Percentiles rank a stretch among this genome's conserved stretches.
These are phyloP conservation scores for Ceratocystis papillata DNA, from an alignment of 2,329 filamentous ascomycete species.

Conservation along the genomic window DNA sequence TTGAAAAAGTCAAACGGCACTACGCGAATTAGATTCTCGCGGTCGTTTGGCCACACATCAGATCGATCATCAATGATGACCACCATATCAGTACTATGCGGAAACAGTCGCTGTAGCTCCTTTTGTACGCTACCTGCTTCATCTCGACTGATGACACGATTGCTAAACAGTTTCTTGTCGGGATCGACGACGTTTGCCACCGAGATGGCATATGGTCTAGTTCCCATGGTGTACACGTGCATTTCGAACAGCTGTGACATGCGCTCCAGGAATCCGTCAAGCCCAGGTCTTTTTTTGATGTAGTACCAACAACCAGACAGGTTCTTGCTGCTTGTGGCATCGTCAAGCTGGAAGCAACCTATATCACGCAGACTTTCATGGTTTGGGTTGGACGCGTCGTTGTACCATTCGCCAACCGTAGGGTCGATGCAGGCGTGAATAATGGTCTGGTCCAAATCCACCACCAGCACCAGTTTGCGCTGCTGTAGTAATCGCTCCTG, in stretches of 20 bases:
- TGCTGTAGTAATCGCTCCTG: constrained; percentile 71
- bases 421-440: constrained; percentile 97
- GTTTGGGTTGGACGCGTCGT: constrained; percentile 78
- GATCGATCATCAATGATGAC: constrained; percentile 96
- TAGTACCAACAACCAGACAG: constrained; percentile 83
- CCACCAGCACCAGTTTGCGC: constrained; percentile 81
- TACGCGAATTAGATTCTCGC: constrained; percentile 87
- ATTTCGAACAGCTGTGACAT: constrained; percentile 79
- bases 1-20: constrained; percentile 96
- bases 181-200: constrained; percentile 92
- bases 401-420: constrained; percentile 91
- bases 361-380: constrained; percentile 85
- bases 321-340: constrained; percentile 62
- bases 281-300: constrained; percentile 87
- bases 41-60: constrained; percentile 88
- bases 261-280: constrained; percentile 67
- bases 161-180: constrained; percentile 76
- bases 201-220: constrained; percentile 83
- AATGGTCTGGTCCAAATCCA: constrained; percentile 95
- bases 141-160: constrained; percentile 89
- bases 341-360: constrained; percentile 72
- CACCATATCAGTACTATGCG: constrained; percentile 96
- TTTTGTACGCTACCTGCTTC: constrained; percentile 94
- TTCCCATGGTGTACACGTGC: constrained; percentile 99
- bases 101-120: constrained; percentile 80